Base-by-base conservation (phyloP, 495 filamentous ascomycete species). In the Terfezia boudieri region DNA sequence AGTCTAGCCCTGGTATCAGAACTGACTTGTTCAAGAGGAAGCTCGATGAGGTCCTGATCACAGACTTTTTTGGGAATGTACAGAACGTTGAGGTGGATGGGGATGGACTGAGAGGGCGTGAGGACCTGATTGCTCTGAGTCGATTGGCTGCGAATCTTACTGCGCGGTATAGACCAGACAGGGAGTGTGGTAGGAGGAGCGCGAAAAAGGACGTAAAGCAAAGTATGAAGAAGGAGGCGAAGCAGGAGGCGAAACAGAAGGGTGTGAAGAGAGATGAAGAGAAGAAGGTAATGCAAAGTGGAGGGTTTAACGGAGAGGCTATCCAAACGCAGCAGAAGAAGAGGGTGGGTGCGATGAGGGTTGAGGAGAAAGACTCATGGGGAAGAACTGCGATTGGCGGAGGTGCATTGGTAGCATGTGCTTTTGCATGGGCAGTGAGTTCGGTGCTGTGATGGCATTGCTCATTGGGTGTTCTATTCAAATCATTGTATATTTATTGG, bases 51-150 rank as follows among this genome's bases (percentile, higher is more conserved):
- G 63, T 64, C 23, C 66, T 80, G 10, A 75, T 98, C 50, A 92
- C 92, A 59, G 90, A 98, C 67, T 98, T 98, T 70, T 98, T 98
- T 63, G 90, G 90, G 1, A 98, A 96, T 67, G 87, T 95, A 7
- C 90, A 96, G 66, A 90, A 86, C 58, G 87, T 98, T 12, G 88
- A 96, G 69, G 77, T 95, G 4, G 87, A 92, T 57, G 70, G 68
- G 5, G 64, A 67, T 36, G 71, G 66, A 51, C 65, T 68, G 1
- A 74, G 71, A 12, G 72, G 74, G 23, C 78, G 81, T 59, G 80
- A 90, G 63, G 86, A 94, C 59, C 66, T 93, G 58, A 69, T 81
- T 53, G 73, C 70, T 14, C 64, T 84, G 48, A 73, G 76, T 52
- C 70, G 69, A 61, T 46, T 65, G 37, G 63, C 59, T 16, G 59